These are phyloP conservation scores for Mycena alexandri DNA, from an alignment of 768 basidiomycete genomes.

Conservation along the genomic window DNA sequence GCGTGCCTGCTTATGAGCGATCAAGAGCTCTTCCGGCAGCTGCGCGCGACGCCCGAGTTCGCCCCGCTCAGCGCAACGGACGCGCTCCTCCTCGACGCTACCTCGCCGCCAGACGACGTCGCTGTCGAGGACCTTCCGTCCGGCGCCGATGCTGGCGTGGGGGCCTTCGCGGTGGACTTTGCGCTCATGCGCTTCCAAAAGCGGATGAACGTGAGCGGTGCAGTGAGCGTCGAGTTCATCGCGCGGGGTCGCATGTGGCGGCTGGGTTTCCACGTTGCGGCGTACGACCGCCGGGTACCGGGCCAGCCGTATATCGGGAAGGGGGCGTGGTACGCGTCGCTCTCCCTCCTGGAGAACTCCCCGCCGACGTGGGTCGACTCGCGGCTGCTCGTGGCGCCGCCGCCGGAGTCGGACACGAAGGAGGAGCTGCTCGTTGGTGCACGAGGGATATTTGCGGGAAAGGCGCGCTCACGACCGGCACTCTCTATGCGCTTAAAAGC, in stretches of 20 bases:
- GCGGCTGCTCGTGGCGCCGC: constrained; percentile 51
- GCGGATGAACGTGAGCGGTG: constrained; percentile 74
- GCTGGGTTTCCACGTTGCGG: constrained; percentile 55
- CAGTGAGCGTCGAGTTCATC: constrained; percentile 73
- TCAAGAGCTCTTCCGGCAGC: constrained; percentile 69
- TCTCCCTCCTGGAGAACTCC: constrained; percentile 56
- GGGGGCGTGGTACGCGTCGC: constrained; percentile 48
- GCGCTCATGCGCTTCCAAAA: constrained; percentile 72
- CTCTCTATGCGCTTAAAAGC: constrained; percentile 47
- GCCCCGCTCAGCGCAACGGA: constrained; percentile 66
- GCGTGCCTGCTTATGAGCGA: constrained; percentile 77
- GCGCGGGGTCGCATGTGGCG: constrained; percentile 71
- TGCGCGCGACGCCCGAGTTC: constrained; percentile 65
- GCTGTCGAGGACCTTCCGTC: constrained; percentile 57
- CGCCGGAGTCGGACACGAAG: constrained; percentile 31
- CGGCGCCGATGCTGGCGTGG: constrained; percentile 56
- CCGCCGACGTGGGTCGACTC: constrained; percentile 59
- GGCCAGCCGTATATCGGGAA: too few relatives aligned
- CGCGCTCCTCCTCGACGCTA: constrained; percentile 60
- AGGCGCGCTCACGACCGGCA: constrained; percentile 38
- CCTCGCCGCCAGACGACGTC: constrained; percentile 65
- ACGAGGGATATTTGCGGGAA: constrained; percentile 31
- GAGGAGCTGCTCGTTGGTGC: constrained; percentile 21
- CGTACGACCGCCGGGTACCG: constrained; percentile 28
- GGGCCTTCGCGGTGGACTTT: constrained; percentile 67